Conservation (phyloP, 2,329 filamentous ascomycete species). For the Westerdykella sp. region DNA sequence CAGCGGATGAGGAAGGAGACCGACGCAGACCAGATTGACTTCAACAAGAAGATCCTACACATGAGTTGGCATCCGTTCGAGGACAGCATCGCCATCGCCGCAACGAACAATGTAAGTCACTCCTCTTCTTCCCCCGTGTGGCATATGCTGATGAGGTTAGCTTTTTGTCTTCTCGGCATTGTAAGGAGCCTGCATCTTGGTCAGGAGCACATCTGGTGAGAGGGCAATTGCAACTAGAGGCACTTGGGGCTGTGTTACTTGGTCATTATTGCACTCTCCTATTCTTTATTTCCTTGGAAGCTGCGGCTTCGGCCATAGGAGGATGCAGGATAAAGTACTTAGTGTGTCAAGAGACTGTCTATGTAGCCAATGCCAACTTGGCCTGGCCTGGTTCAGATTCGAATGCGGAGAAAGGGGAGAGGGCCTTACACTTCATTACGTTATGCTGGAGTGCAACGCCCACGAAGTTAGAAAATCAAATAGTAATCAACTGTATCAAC, state of each 20-base stretch:
- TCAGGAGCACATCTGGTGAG: slow-evolving; percentile 18
- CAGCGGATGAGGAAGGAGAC: slow-evolving; percentile 98
- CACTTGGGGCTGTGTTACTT: slow-evolving; percentile 22
- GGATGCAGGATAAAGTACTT: neutral
- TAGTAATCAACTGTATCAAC: too few species aligned
- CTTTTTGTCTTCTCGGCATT: slow-evolving; percentile 52
- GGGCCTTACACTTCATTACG: too few species aligned
- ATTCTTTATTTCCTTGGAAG: slow-evolving; percentile 21
- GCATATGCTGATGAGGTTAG: slow-evolving; percentile 29
- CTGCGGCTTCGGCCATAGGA: slow-evolving; percentile 5
- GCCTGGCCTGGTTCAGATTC: neutral
- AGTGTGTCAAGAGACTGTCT: slow-evolving; percentile 18
- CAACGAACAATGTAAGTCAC: slow-evolving; percentile 91
- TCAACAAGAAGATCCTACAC: slow-evolving; percentile 99
- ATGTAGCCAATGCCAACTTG: slow-evolving; percentile 16
- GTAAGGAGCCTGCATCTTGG: slow-evolving; percentile 29
- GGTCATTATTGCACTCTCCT: slow-evolving; percentile 22
- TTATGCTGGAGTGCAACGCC: too few species aligned
- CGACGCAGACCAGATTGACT: slow-evolving; percentile 98
- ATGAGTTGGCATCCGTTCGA: slow-evolving; percentile 99
- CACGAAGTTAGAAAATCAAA: too few species aligned
- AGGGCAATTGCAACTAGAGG: slow-evolving; percentile 24
- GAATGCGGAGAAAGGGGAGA: neutral
- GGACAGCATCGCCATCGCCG: slow-evolving; percentile 98
- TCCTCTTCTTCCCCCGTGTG: neutral